Conservation (phyloP, 148 eudicot genomes). For the Polygonum maritimum region DNA sequence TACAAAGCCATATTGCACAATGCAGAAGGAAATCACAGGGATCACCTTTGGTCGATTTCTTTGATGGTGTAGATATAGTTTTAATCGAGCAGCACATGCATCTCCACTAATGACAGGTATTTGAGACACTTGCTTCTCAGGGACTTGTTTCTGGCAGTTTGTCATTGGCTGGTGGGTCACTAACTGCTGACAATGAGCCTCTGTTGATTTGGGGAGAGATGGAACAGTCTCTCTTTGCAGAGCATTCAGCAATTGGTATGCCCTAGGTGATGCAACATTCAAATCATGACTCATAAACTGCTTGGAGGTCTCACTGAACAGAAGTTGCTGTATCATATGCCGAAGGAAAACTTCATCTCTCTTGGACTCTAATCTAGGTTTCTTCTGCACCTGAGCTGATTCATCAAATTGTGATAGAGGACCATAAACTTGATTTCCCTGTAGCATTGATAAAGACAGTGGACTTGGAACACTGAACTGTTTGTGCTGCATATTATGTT, state of each 20-base stretch:
- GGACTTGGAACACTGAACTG: constrained; percentile 7
- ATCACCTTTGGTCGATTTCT: constrained; percentile 36
- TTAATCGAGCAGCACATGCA: constrained; percentile 24
- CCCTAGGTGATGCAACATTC: constrained; percentile 15
- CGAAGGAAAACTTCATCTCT: constrained; percentile 13
- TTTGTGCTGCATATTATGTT: constrained; percentile 11
- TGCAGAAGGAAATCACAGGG: neutral
- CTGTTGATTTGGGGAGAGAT: constrained; percentile 5
- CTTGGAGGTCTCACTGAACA: constrained; percentile 9
- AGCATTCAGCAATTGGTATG: constrained; percentile 11
- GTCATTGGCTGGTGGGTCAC: neutral
- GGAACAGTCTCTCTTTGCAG: constrained; percentile 12
- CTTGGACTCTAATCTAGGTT: constrained; percentile 19
- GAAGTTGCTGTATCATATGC: constrained; percentile 15
- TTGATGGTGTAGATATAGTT: constrained; percentile 20
- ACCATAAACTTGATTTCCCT: constrained; percentile 17
- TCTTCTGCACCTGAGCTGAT: constrained; percentile 19
- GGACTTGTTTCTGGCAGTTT: neutral
- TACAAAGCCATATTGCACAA: neutral
- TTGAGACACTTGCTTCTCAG: constrained; percentile 6
- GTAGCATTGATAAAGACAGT: constrained; percentile 11
- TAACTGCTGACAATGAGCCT: constrained; percentile 11
- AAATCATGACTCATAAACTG: constrained; percentile 15
- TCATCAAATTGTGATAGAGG: constrained; percentile 9
- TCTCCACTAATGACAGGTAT: constrained; percentile 11